Base-by-base conservation (phyloP, 2,329 filamentous ascomycete species). In the Arthroderma sp. region DNA sequence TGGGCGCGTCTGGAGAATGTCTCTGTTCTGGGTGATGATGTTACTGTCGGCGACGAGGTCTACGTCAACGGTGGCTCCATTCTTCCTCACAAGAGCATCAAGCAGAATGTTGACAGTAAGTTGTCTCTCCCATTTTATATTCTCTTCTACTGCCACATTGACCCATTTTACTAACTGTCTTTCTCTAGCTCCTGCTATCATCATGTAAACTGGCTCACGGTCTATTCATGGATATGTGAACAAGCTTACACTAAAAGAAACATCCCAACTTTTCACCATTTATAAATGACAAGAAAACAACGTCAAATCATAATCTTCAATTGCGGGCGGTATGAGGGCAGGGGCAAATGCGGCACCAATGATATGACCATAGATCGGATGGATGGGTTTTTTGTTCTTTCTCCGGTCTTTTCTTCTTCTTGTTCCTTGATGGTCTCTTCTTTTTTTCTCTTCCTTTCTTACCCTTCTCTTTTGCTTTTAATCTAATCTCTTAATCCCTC, bases 1-100 rank as follows among this genome's bases (percentile, higher is more conserved):
- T 98, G 91, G 91, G 91, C 91, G 59, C 87, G 91, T 64, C 79
- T 97, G 63, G 93, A 98, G 81, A 98, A 98, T 70, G 91, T 97
- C 43, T 91, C 88, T n/a, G 91, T 98, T 56, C 82, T 98, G 19
- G 93, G 91, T 64, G 93, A 98, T 76, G 91, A 98, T 71, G 91
- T 98, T 56, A 95, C 88, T 59, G 95, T 98, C 70, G 91, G 90
- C 55, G 91, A 98, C 69, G 91, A 98, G 77, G 90, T 98, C 65
- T 96, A 97, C 74, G 93, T 96, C 74, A 98, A 98, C 74, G 91
- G 91, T 67, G 90, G 91, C 68, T 94, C 88, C 66, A 86, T 98
- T 61, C 79, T 98, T 63, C 91, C 91, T 5, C 91, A 98, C 79
- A 98, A 98, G 86, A 93, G 86, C 73, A 97, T 98, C 81, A 97